Base-by-base conservation (phyloP, 2,329 filamentous ascomycete genomes). In the Juglanconis juglandina region DNA sequence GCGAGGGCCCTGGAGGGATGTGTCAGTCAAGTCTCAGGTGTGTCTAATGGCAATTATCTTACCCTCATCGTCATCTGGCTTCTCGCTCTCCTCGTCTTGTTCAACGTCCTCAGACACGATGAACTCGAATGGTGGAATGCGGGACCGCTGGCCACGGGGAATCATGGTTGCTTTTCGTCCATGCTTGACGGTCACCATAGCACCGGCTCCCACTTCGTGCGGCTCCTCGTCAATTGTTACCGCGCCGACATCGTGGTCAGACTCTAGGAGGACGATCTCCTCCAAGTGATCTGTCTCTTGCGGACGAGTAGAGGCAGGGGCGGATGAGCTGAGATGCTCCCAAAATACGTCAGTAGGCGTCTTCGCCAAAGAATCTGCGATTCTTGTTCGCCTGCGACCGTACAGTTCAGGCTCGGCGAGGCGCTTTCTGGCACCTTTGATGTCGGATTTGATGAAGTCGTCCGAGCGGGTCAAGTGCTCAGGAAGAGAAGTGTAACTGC, bases 321-420 rank as follows among this genome's bases (percentile, higher is more conserved):
- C 51, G 35, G 58, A 56, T 14, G 58, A 57, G 46, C 50, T 51
- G 14, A 63, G 30, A 13, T 53, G 54, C 32, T 61, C 39, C 46
- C 59, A 58, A 33, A 53, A 53, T n/a, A 63, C 41, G 10, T 63
- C 58, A 24, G 49, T 63, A 6, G 54, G 46, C 9, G 53, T 55
- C 37, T 52, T 58, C 17, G 46, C 37, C 7, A n/a, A 14, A 5
- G 33, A 5, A 14, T 13, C 47, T 34, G 33, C 30, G 39, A 49
- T 10, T 39, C 50, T 32, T 10, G n/a, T 11, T 14, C 53, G 39
- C 41, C 47, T 46, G 32, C 44, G 44, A 24, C 37, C 47, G 17
- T 48, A 24, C 13, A 13, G 39, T 32, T 32, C 14, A 30, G 42
- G 30, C 9, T 50, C 34, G 53, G 37, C 34, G 33, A 6, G 24